phyloP scores from a whole-genome alignment of 2,329 filamentous ascomycete species.

The Mycosphaerella sp. region DNA sequence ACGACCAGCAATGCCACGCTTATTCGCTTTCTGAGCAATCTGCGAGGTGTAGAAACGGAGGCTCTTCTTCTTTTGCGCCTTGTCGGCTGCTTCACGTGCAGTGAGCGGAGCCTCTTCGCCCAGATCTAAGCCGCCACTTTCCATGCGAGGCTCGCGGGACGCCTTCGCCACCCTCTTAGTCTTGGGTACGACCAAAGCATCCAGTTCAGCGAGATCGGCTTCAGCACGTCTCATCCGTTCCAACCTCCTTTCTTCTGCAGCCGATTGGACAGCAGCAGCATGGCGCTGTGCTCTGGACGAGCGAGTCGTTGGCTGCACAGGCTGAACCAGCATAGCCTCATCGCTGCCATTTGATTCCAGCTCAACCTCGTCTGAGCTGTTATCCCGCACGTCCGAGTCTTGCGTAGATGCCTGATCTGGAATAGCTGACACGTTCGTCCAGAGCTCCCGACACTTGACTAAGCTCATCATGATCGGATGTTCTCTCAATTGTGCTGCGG shows the following conservation, averaged over 20 bases:
- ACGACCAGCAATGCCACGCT: conserved; percentile 65
- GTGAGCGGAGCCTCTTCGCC: conserved; percentile 82
- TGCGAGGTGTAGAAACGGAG: conserved; percentile 98
- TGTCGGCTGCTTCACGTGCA: conserved; percentile 72
- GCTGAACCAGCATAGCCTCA: conserved; percentile 8
- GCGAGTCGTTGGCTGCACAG: conserved; percentile 36
- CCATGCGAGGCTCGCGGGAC: conserved; percentile 27
- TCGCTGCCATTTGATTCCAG: conserved; percentile 10
- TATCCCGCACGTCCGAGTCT: not conserved
- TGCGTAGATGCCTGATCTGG: conserved; percentile 12
- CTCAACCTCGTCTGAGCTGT: conserved; percentile 4
- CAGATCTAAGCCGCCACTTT: conserved; percentile 74
- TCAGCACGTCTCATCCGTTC: conserved; percentile 53
- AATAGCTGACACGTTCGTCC: conserved; percentile 67
- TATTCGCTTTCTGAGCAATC: conserved; percentile 89
- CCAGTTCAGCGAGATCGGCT: conserved; percentile 67
- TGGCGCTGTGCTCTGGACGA: conserved; percentile 46
- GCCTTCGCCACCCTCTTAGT: conserved; percentile 15
- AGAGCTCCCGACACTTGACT: conserved; percentile 70
- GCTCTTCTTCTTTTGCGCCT: conserved; percentile 82
- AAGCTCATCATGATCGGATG: conserved; percentile 87
- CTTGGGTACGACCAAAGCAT: conserved; percentile 50
- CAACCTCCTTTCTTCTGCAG: conserved; percentile 48
- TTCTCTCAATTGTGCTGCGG: conserved; percentile 74
- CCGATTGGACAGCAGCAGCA: conserved; percentile 48